Base-by-base conservation (phyloP, 2,329 filamentous ascomycete genomes). In the Penicillium verrucosum region DNA sequence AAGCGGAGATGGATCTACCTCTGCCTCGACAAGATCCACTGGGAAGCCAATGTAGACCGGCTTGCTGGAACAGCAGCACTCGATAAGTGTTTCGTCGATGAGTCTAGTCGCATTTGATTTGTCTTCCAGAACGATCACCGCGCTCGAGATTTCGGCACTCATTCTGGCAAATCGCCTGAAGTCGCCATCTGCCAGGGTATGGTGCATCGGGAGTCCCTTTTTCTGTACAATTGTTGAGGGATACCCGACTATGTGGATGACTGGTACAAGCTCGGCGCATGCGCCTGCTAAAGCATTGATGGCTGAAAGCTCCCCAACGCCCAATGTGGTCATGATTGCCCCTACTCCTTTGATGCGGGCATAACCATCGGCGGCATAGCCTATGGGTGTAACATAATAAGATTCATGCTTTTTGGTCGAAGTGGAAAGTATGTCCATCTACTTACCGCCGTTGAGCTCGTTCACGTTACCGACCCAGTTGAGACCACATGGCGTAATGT, bases 31-130 rank as follows among this genome's bases (percentile, higher is more conserved):
- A 80, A 93, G 88, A 69, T 95, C 89, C 29, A 87, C 88, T 1
- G 90, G 89, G 14, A 94, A 78, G 70, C 87, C 86, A 65, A 94
- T 86, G 74, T 94, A 94, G 40, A 93, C 88, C 3, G 90, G 90
- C 10, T 88, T 82, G 56, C 85, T 89, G 51, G 83, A 78, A 37
- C 89, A 72, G 75, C 82, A 89, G 71, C 89, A 92, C 71, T 89
- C 80, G 34, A 82, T 81, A 23, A 93, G 79, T 3, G 87, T 84
- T 67, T 88, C 81, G 71, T 94, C 90, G 64, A 94, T 92, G 69
- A 91, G 83, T 23, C 78, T 75, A n/a, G 89, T 84, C 36, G 89
- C 88, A 61, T 88, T 86, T 59, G 79, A 73, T 1, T 86, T 83
- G 61, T 89, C 82, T 68, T 85, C 86, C 58, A 94, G 80, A 68